phyloP scores from a whole-genome alignment of 495 filamentous ascomycete genomes.

The Beverwykella pulmonaria region DNA sequence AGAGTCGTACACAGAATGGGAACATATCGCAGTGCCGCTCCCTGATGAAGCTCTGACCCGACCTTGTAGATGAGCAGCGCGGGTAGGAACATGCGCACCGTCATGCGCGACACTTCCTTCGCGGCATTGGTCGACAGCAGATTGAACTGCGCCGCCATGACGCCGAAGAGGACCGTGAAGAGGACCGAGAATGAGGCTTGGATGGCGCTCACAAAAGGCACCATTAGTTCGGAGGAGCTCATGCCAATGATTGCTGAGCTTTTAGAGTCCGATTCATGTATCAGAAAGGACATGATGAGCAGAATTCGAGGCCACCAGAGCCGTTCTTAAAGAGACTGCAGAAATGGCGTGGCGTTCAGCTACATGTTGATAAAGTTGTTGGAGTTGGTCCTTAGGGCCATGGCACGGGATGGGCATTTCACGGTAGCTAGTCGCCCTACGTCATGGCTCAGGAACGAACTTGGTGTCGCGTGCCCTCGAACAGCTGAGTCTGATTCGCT shows the following conservation, averaged over 20 bases:
- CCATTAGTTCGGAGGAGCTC: conserved; percentile 27
- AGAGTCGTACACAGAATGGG: conserved; percentile 47
- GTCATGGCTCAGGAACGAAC: no score
- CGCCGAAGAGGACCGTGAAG: conserved; percentile 68
- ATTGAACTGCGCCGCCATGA: conserved; percentile 58
- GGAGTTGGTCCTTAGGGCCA: no score
- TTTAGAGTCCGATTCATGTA: background rate
- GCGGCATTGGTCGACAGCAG: conserved; percentile 59
- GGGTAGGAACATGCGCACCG: conserved; percentile 71
- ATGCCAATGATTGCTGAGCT: background rate
- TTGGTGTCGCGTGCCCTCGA: no score
- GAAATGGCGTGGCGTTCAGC: no score
- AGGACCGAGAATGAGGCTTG: conserved; percentile 73
- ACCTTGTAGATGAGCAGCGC: conserved; percentile 70
- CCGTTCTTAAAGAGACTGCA: no score
- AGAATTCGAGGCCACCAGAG: no score
- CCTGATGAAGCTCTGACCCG: conserved; percentile 64
- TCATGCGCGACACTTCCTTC: conserved; percentile 66
- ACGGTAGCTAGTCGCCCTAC: no score
- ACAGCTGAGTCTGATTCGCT: no score
- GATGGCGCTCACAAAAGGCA: conserved; percentile 67
- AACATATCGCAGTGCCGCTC: conserved; percentile 60
- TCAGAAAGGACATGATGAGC: background rate
- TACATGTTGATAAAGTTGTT: no score
- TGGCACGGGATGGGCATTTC: no score